Percentiles rank a stretch among this genome's conserved stretches.
Conservation (phyloP, 176 grass and related monocot species). For the Calamus simplicifolius region DNA sequence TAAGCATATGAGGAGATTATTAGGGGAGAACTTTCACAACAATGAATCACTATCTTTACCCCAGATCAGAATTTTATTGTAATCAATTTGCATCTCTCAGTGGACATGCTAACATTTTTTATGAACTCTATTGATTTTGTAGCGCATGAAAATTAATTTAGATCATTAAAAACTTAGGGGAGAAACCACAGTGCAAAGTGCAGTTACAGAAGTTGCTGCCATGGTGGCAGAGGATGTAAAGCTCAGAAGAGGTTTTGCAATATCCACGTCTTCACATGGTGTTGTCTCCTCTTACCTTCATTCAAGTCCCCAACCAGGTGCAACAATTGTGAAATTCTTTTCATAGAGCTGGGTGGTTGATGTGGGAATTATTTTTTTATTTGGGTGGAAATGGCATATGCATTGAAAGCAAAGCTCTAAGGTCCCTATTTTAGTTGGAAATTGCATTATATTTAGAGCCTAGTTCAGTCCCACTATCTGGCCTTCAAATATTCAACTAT, state of each 20-base stretch:
- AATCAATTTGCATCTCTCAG: not conserved
- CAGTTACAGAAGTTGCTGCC: constrained; percentile 91
- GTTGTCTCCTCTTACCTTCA: constrained; percentile 74
- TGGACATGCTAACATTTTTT: not conserved
- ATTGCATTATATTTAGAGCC: too few relatives aligned
- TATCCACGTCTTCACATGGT: constrained; percentile 67
- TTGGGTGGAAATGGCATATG: too few relatives aligned
- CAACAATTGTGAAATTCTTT: too few relatives aligned
- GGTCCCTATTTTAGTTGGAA: too few relatives aligned
- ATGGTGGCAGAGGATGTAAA: constrained; percentile 97
- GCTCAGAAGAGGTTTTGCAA: constrained; percentile 70
- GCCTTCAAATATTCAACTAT: too few relatives aligned
- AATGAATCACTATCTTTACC: too few relatives aligned
- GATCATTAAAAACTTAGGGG: constrained; percentile 77
- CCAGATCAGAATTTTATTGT: not conserved
- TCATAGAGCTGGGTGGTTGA: too few relatives aligned
- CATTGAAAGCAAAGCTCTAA: too few relatives aligned
- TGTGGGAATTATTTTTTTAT: too few relatives aligned
- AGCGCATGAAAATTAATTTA: constrained; percentile 68
- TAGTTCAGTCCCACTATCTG: too few relatives aligned
- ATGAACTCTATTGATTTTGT: constrained; percentile 8
- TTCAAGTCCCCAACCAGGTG: constrained; percentile 73
- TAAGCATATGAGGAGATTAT: too few relatives aligned
- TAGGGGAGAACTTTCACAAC: too few relatives aligned
- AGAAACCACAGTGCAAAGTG: constrained; percentile 70